Percentiles rank a stretch among this genome's conserved stretches.
Evolutionary conservation across 208 protist species (phyloP).

Genomic region (Spironucleus salmonicida): DNA sequence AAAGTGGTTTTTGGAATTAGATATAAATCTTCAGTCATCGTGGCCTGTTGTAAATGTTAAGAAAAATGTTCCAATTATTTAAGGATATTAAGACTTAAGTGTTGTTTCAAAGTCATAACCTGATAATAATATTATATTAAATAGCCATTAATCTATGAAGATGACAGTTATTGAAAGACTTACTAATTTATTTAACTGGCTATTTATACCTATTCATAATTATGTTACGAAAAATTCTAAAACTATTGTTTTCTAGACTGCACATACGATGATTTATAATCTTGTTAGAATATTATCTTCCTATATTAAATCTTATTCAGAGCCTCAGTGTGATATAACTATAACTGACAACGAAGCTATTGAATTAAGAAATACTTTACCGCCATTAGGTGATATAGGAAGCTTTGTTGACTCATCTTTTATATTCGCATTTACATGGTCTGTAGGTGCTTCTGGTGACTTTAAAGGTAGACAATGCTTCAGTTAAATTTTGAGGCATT

Average conservation of each 20-base stretch:
- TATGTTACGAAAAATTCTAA: neutral
- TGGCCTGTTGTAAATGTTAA: neutral
- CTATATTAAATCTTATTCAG: neutral
- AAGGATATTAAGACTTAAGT: neutral
- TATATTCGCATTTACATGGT: conserved; percentile 26
- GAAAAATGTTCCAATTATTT: neutral
- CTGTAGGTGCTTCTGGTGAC: neutral
- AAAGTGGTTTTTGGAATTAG: neutral
- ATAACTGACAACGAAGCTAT: neutral
- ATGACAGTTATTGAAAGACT: neutral
- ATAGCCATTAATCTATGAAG: neutral
- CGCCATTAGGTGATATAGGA: neutral
- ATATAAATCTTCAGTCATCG: neutral
- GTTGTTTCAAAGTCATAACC: neutral
- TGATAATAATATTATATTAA: neutral
- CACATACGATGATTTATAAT: neutral
- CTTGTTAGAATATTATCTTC: neutral
- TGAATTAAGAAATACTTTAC: neutral
- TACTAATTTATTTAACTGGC: conserved; percentile 1
- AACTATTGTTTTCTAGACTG: neutral
- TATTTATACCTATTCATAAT: neutral
- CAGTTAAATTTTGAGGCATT: neutral
- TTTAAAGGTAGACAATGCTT: neutral
- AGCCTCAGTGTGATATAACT: neutral
- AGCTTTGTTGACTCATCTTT: neutral